A percentile compares a stretch with the other conserved stretches of the same genome.
These are phyloP conservation scores for Haberlea rhodopensis DNA, from an alignment of 257 asterid species.

Conservation along the genomic window DNA sequence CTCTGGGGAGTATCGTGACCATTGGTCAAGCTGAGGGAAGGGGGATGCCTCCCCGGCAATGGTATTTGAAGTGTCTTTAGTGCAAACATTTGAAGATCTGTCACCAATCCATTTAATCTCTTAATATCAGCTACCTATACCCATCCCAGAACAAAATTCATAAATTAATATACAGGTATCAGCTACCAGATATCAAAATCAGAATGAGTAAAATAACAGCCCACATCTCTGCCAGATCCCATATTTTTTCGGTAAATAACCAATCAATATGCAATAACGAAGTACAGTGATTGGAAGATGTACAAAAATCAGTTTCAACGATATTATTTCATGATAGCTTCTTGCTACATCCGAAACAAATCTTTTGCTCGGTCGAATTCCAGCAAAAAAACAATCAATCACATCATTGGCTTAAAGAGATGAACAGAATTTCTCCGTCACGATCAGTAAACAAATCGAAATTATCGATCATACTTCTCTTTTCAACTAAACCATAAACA, in stretches of 20 bases:
- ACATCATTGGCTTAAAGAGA: constrained; percentile 8
- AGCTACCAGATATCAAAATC: constrained; percentile 5
- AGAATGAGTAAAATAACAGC: too few relatives aligned
- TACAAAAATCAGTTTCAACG: too few relatives aligned
- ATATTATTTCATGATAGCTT: neutral
- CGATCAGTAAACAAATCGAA: neutral
- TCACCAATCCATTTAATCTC: constrained; percentile 62
- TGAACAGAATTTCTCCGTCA: constrained; percentile 13
- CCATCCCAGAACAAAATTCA: constrained; percentile 25
- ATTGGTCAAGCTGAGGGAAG: too few relatives aligned
- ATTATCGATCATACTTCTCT: neutral
- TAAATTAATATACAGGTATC: constrained; percentile 13
- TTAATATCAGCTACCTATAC: constrained; percentile 80
- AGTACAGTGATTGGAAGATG: neutral
- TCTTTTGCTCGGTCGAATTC: too few relatives aligned
- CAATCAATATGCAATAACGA: neutral
- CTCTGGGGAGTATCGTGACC: too few relatives aligned
- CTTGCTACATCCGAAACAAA: too few relatives aligned
- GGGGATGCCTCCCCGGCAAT: too few relatives aligned
- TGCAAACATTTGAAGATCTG: too few relatives aligned
- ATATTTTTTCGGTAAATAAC: too few relatives aligned
- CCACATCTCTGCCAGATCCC: too few relatives aligned
- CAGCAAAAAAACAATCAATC: constrained; percentile 11
- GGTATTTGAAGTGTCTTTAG: too few relatives aligned
- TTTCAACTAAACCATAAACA: constrained; percentile 9